A percentile compares a stretch with the other conserved stretches of the same genome.
These are phyloP conservation scores for Schizochytrium sp. DNA, from an alignment of 108 stramenopile genomes.

Conservation along the genomic window DNA sequence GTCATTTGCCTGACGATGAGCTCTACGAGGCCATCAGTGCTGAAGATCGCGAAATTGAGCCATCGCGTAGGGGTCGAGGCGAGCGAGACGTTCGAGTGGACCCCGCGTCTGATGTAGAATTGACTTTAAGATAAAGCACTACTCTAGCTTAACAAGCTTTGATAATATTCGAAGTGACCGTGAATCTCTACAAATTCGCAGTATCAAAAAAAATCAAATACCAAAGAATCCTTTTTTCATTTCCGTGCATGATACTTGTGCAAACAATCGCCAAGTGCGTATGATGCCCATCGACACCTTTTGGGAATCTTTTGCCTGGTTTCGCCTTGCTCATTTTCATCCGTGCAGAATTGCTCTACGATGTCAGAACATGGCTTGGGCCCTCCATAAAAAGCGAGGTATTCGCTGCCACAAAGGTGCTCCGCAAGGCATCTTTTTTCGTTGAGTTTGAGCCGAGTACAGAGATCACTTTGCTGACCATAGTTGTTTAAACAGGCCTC, in stretches of 20 bases:
- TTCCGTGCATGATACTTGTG: background rate
- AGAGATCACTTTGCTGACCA: background rate
- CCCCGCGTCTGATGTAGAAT: background rate
- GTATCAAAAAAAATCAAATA: too few relatives aligned
- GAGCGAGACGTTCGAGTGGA: background rate
- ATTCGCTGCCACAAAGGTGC: background rate
- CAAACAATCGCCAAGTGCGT: background rate
- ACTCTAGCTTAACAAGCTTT: background rate
- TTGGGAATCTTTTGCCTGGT: background rate
- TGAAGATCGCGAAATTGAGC: background rate
- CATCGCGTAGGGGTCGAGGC: background rate
- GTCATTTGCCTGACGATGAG: background rate
- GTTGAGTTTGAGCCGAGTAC: constrained; percentile 27
- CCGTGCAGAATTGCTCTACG: background rate
- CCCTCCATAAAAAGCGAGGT: background rate
- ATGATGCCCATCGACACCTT: constrained; percentile 12
- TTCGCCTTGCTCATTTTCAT: background rate
- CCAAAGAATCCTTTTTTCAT: too few relatives aligned
- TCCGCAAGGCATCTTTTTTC: constrained; percentile 26
- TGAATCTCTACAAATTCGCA: too few relatives aligned
- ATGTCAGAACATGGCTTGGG: background rate
- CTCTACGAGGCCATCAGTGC: background rate
- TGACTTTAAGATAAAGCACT: background rate
- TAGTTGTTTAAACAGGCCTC: background rate
- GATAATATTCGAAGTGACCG: too few relatives aligned